Evolutionary conservation across 1,284 basidiomycete species (phyloP).

Genomic region (Cutaneotrichosporon dermatis): DNA sequence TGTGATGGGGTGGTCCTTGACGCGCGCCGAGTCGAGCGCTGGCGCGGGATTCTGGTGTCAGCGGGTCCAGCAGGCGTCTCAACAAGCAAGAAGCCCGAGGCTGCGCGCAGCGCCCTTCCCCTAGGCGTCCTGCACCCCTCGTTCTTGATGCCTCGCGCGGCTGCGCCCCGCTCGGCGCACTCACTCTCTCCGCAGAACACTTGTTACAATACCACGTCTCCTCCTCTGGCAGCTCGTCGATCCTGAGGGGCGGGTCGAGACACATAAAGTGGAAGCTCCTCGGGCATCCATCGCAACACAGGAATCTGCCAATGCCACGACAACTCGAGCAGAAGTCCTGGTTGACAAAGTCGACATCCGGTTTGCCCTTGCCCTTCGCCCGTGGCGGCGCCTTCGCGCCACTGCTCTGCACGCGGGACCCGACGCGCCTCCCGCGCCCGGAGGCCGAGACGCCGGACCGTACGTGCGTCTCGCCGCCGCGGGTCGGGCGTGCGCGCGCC

Average conservation of each 20-base stretch:
- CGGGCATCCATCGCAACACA: constrained; percentile 97
- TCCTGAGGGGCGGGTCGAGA: constrained; percentile 88
- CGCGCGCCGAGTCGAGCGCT: constrained; percentile 5
- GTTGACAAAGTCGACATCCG: constrained; percentile 54
- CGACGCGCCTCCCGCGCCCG: constrained; percentile 41
- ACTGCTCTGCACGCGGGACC: constrained; percentile 12
- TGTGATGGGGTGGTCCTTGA: constrained; percentile 30
- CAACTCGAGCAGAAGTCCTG: constrained; percentile 94
- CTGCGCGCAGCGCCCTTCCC: too few species aligned
- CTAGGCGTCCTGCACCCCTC: too few species aligned
- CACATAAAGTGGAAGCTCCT: constrained; percentile 94
- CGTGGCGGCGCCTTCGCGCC: constrained; percentile 6
- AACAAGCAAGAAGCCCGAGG: too few species aligned
- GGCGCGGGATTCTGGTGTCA: background rate
- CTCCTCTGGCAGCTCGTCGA: constrained; percentile 74
- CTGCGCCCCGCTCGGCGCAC: too few species aligned
- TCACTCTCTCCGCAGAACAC: constrained; percentile 39
- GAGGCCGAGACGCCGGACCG: constrained; percentile 38
- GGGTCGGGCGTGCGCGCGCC: constrained; percentile 16
- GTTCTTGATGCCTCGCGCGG: too few species aligned
- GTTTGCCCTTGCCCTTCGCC: constrained; percentile 19
- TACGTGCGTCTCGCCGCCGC: constrained; percentile 23
- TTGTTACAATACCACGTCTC: constrained; percentile 84
- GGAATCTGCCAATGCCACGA: constrained; percentile 64
- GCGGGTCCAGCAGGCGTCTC: constrained; percentile 4